phyloP scores from a whole-genome alignment of 192 early-diverging fungal species.

The Coemansia sp. region DNA sequence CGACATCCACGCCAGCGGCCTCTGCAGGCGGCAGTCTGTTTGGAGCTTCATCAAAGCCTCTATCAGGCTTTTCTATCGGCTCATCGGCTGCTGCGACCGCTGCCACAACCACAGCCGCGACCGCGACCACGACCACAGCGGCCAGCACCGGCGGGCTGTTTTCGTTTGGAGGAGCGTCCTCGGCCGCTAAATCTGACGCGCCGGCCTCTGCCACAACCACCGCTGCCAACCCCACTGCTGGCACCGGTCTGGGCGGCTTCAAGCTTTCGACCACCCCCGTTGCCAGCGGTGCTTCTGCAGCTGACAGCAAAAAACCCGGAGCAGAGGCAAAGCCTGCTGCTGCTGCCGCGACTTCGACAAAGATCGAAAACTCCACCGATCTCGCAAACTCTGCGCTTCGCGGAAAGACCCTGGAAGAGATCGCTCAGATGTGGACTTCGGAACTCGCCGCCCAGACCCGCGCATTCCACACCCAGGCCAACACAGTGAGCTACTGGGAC shows the following conservation, averaged over 20 bases:
- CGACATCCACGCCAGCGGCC: slow-evolving; percentile 17
- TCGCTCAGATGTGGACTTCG: slow-evolving; percentile 85
- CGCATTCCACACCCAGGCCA: slow-evolving; percentile 84
- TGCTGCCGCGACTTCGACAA: slow-evolving; percentile 52
- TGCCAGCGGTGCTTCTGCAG: slow-evolving; percentile 18
- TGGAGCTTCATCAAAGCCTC: background rate
- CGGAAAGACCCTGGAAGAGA: slow-evolving; percentile 84
- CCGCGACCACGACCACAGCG: background rate
- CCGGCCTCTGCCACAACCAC: slow-evolving; percentile 35
- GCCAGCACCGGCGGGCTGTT: slow-evolving; percentile 25
- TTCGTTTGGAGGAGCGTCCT: slow-evolving; percentile 19
- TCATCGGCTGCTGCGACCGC: background rate
- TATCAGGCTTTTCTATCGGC: slow-evolving; percentile 10
- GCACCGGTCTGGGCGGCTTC: slow-evolving; percentile 48
- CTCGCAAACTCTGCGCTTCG: slow-evolving; percentile 42
- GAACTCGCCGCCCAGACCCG: slow-evolving; percentile 77
- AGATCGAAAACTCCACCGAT: slow-evolving; percentile 60
- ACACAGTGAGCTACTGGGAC: slow-evolving; percentile 85
- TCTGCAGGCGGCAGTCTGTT: slow-evolving; percentile 17
- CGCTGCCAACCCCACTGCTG: slow-evolving; percentile 43
- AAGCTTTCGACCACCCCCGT: slow-evolving; percentile 39
- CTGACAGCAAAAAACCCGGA: slow-evolving; percentile 40
- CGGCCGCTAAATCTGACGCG: slow-evolving; percentile 43
- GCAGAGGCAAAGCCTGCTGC: slow-evolving; percentile 54
- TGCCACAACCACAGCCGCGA: background rate